Conservation (phyloP, 805 yeast species). For the baker's yeast (Saccharomyces cerevisiae) region DNA sequence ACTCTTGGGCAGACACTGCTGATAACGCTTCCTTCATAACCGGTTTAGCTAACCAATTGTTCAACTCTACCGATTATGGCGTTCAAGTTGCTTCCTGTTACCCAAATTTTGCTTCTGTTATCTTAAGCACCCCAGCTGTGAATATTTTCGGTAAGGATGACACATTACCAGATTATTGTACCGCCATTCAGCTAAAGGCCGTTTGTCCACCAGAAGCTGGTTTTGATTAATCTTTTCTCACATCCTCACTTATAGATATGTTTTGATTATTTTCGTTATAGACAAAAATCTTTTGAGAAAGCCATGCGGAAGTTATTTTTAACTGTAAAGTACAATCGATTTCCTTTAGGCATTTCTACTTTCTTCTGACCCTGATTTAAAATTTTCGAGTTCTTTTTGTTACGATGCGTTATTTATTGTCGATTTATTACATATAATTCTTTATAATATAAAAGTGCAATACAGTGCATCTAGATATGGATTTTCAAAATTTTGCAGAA, state of each 20-base stretch:
- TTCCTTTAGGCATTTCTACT: no score
- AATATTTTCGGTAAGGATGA: conserved; percentile 10
- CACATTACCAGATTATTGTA: conserved; percentile 8
- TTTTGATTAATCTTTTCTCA: neutral
- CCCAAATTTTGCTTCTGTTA: conserved; percentile 7
- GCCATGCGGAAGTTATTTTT: neutral
- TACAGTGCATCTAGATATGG: no score
- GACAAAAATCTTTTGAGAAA: neutral
- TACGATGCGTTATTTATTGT: no score
- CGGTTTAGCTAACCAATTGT: conserved; percentile 9
- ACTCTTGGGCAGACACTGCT: conserved; percentile 8
- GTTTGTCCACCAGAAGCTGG: neutral
- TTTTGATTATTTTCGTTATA: neutral
- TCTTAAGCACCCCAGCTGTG: conserved; percentile 10
- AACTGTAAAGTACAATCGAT: no score
- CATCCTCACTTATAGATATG: no score
- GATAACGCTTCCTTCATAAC: conserved; percentile 5
- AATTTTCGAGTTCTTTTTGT: no score
- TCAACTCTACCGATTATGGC: conserved; percentile 10
- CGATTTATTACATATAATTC: no score
- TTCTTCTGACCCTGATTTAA: no score
- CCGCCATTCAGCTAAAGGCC: conserved; percentile 8
- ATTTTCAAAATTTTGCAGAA: no score
- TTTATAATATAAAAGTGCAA: no score
- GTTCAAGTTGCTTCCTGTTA: conserved; percentile 12